phyloP scores from a whole-genome alignment of 257 asterid genomes.

The Primulina eburnea region DNA sequence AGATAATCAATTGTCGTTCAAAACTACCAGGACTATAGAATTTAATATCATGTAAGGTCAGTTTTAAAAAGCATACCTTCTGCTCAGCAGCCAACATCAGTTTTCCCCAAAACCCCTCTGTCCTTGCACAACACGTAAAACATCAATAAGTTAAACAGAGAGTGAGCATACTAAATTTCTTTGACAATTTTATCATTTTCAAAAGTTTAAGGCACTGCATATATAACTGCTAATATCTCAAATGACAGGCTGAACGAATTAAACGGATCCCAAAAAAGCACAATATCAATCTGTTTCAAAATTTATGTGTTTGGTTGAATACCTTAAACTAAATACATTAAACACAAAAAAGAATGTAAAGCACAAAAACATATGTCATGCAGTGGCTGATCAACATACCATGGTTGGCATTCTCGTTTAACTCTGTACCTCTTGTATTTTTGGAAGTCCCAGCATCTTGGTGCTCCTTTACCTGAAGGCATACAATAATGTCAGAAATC shows the following conservation, averaged over 20 bases:
- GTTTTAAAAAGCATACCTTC: constrained; percentile 46
- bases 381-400: constrained; percentile 28
- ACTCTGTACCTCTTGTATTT: constrained; percentile 30
- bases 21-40: not conserved
- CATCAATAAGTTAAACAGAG: constrained; percentile 26
- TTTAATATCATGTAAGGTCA: constrained; percentile 17
- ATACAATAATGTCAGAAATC: constrained; percentile 25
- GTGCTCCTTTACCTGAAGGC: constrained; percentile 37
- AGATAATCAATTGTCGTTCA: not conserved
- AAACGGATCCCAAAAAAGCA: not conserved
- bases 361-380: constrained; percentile 1
- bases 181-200: not conserved
- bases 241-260: not conserved
- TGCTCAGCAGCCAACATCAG: constrained; percentile 61
- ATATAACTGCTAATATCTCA: not conserved
- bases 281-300: constrained; percentile 9
- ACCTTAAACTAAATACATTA: constrained; percentile 21
- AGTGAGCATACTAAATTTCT: constrained; percentile 10
- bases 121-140: constrained; percentile 24
- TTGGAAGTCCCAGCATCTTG: constrained; percentile 41
- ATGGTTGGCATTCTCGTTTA: constrained; percentile 18
- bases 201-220: not conserved
- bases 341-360: constrained; percentile 11
- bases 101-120: constrained; percentile 79
- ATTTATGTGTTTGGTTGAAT: not conserved